Percentiles rank a stretch among this genome's conserved stretches.
Conservation (phyloP, 2,329 filamentous ascomycete species). For the Pyrenophora graminea region DNA sequence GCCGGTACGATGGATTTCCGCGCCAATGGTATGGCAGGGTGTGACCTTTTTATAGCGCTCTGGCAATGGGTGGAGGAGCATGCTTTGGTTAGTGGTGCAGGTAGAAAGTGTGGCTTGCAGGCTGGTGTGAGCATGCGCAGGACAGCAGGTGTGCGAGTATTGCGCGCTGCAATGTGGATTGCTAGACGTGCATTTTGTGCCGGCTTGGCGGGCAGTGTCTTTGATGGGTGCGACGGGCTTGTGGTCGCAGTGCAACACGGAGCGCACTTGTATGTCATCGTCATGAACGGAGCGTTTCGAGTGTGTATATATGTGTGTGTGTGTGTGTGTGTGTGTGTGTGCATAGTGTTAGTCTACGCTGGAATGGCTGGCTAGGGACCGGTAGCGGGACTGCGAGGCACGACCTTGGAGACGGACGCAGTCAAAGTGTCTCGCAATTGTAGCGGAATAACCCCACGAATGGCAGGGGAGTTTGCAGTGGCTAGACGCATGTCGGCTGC, state of each 20-base stretch:
- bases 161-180: conserved; percentile 7
- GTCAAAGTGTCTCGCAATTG: no score
- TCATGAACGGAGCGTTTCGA: conserved; percentile 1
- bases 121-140: conserved; percentile 1
- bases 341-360: no score
- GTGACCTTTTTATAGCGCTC: conserved; percentile 30
- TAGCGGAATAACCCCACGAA: conserved; percentile 18
- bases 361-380: no score
- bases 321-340: no score
- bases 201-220: conserved; percentile 19
- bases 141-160: conserved; percentile 11
- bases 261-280: conserved; percentile 10
- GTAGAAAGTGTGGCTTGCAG: conserved; percentile 31
- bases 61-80: conserved; percentile 14
- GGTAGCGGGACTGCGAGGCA: no score
- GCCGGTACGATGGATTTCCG: conserved; percentile 15
- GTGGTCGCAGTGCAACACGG: neutral
- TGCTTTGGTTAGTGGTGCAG: conserved; percentile 18
- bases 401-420: no score
- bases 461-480: neutral
- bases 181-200: conserved; percentile 10
- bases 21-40: conserved; percentile 25
- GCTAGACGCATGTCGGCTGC: conserved; percentile 3
- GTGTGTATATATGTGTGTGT: no score
- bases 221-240: neutral